Percentiles rank a stretch among this genome's conserved stretches.
These are phyloP conservation scores for Vigna nakashimae DNA, from an alignment of 306 rosid genomes.

Conservation along the genomic window DNA sequence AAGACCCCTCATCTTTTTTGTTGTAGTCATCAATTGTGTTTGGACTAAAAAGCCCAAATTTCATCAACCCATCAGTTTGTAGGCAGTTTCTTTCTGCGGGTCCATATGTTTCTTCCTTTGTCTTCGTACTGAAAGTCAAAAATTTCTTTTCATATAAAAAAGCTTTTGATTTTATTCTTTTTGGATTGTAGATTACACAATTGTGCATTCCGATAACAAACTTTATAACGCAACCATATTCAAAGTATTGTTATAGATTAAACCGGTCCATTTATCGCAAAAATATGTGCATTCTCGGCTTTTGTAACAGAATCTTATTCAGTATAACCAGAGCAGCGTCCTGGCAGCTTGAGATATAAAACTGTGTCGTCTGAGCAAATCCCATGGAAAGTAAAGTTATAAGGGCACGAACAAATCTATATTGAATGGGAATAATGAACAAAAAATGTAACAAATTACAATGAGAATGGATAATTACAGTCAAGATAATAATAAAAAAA, in stretches of 20 bases:
- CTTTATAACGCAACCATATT: too few relatives aligned
- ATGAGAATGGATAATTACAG: constrained; percentile 28
- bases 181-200: too few relatives aligned
- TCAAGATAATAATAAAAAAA: constrained; percentile 14
- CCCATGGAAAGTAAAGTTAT: not conserved
- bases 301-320: not conserved
- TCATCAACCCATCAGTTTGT: too few relatives aligned
- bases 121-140: too few relatives aligned
- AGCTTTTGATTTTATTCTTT: too few relatives aligned
- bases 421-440: constrained; percentile 38
- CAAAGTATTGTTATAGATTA: not conserved
- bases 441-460: constrained; percentile 44
- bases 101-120: too few relatives aligned
- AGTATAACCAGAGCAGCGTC: not conserved
- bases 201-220: too few relatives aligned
- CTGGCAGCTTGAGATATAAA: not conserved
- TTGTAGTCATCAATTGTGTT: too few relatives aligned
- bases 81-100: too few relatives aligned
- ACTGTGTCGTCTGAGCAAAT: not conserved
- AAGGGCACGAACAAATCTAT: constrained; percentile 2
- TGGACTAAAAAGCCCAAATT: too few relatives aligned
- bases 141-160: too few relatives aligned
- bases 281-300: not conserved
- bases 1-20: too few relatives aligned
- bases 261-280: not conserved